Base-by-base conservation (phyloP, 1,284 basidiomycete genomes). In the Austroboletus niveus region DNA sequence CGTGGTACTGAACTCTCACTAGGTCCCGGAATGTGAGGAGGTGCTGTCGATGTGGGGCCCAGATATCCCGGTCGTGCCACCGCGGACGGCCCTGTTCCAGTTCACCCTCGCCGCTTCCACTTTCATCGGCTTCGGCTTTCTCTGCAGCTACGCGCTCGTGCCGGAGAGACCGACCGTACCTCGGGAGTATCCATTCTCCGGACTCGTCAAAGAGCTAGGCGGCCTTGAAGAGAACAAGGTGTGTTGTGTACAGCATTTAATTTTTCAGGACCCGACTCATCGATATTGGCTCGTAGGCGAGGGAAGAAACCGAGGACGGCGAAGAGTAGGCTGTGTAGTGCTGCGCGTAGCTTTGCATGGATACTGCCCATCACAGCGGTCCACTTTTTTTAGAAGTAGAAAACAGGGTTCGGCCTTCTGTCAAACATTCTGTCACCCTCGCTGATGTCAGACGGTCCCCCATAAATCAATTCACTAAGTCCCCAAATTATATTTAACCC, bases 21-120 rank as follows among this genome's bases (percentile, higher is more conserved):
- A 94, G 91, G 68, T 94, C 34, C 91, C 92, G 60, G 89, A 92
- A 70, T 79, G 84, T 64, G 89, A 94, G 60, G 92, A 95, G 64
- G 74, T 88, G 22, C 73, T 89, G 55, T 88, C 87, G 42, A 91
- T 94, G 87, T 94, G 90, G 91, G 88, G 89, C 42, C 92, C 91
- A 15, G 92, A 95, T 64, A 75, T 83, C 42, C 77, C 87, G 42
- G 69, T 72, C 39, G 72, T 88, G 17, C 70, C 76, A 17, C 81
- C 85, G 36, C 68, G 73, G 15, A 76, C 66, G 3, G 89, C 89
- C 9, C 68, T 85, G 41, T 75, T 76, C 44, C 84, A 85, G 48
- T 86, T 92, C 63, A 59, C 77, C 12, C 68, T 87, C 45, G 89
- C 83, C 0, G 70, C 75, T 29, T 66, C 77, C 15, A 75, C 76